These are phyloP conservation scores for Sequoia sempervirens DNA, from an alignment of 75 land plant genomes.

Conservation along the genomic window DNA sequence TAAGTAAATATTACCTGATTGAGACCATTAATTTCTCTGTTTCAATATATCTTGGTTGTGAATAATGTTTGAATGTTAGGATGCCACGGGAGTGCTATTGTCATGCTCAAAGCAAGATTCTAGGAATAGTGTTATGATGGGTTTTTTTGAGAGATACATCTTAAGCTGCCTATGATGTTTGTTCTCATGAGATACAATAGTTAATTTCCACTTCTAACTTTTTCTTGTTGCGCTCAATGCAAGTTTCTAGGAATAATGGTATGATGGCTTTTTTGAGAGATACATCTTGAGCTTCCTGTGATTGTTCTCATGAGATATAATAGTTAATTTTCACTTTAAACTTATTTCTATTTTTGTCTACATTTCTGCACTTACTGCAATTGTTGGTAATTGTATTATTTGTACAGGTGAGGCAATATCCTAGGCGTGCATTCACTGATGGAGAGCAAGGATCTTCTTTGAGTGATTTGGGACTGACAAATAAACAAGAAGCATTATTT, in stretches of 20 bases:
- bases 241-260: not conserved
- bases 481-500: conserved; percentile 88
- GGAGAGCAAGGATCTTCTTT: conserved; percentile 53
- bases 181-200: not conserved
- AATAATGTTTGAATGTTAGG: not conserved
- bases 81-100: not conserved
- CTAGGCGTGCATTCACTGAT: conserved; percentile 73
- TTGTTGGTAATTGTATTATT: not conserved
- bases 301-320: not conserved
- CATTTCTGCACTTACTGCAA: not conserved
- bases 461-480: conserved; percentile 63
- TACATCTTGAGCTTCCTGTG: not conserved
- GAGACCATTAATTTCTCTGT: not conserved
- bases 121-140: not conserved
- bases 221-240: not conserved
- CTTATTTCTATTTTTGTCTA: not conserved
- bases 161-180: not conserved
- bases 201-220: not conserved
- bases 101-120: not conserved
- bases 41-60: not conserved
- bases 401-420: conserved; percentile 82
- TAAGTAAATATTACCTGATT: not conserved
- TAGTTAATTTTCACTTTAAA: not conserved
- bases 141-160: not conserved
- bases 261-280: not conserved